These are phyloP conservation scores for Phytophthora pinifolia DNA, from an alignment of 352 stramenopile species.

Conservation along the genomic window DNA sequence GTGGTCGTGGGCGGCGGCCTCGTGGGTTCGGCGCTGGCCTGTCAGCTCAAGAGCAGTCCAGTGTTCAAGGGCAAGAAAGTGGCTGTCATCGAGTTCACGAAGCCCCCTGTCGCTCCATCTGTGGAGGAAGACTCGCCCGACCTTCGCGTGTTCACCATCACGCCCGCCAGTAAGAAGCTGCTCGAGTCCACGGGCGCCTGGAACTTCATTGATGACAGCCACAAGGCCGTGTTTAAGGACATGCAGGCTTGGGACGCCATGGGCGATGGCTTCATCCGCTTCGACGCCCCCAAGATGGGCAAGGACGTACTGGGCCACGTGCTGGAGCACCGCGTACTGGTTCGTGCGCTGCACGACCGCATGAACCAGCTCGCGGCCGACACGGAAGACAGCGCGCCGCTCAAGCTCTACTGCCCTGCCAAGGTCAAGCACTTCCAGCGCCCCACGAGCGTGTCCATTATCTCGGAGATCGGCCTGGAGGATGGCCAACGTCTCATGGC, in stretches of 20 bases:
- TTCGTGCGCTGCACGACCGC: slow-evolving; percentile 82
- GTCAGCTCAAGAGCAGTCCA: slow-evolving; percentile 74
- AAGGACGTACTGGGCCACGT: slow-evolving; percentile 79
- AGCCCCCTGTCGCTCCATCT: slow-evolving; percentile 34
- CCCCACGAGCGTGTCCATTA: slow-evolving; percentile 38
- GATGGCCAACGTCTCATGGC: slow-evolving; percentile 70
- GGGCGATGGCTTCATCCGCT: slow-evolving; percentile 88
- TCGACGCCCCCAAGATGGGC: slow-evolving; percentile 67
- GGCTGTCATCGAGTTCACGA: slow-evolving; percentile 66
- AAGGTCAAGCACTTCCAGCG: slow-evolving; percentile 85
- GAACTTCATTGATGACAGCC: slow-evolving; percentile 55
- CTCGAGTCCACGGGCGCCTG: slow-evolving; percentile 79
- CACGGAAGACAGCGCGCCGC: slow-evolving; percentile 47
- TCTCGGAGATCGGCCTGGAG: slow-evolving; percentile 68
- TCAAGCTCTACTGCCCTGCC: slow-evolving; percentile 73
- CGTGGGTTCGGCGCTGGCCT: slow-evolving; percentile 78
- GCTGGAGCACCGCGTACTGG: slow-evolving; percentile 87
- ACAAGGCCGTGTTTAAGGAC: slow-evolving; percentile 77
- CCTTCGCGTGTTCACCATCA: slow-evolving; percentile 91
- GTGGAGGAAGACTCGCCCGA: slow-evolving; percentile 76
- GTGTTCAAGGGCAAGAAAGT: slow-evolving; percentile 82
- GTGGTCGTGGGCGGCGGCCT: slow-evolving; percentile 84
- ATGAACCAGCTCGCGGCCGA: slow-evolving; percentile 70
- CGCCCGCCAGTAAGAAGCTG: slow-evolving; percentile 76
- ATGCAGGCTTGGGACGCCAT: slow-evolving; percentile 93